Percentiles rank a stretch among this genome's conserved stretches.
phyloP scores from a whole-genome alignment of 2,329 filamentous ascomycete species.

The Dryadomyces quercivorus region DNA sequence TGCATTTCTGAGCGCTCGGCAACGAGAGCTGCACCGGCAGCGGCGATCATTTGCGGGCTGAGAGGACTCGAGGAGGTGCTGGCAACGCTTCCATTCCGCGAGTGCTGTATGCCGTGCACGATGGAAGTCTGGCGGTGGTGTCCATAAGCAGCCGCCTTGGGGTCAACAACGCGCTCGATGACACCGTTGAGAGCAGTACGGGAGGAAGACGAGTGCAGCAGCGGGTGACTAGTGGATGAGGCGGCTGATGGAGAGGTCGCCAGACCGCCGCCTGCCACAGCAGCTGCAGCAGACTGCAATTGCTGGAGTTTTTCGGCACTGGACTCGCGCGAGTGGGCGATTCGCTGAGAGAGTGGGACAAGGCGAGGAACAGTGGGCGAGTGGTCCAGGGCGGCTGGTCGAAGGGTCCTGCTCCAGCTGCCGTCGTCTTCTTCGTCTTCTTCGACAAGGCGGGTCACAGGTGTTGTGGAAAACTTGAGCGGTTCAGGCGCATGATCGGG shows the following conservation, averaged over 20 bases:
- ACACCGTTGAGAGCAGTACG: constrained; percentile 29
- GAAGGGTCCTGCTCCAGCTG: constrained; percentile 39
- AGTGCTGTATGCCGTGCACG: constrained; percentile 91
- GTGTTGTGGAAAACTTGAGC: constrained; percentile 37
- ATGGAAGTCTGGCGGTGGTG: constrained; percentile 96
- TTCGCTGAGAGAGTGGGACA: constrained; percentile 19
- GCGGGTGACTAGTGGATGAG: constrained; percentile 19
- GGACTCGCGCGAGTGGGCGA: constrained; percentile 45
- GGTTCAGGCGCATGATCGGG: constrained; percentile 41
- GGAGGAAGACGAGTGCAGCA: constrained; percentile 26
- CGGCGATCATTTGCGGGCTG: constrained; percentile 74
- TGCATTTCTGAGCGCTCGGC: constrained; percentile 40
- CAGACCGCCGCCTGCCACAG: neutral
- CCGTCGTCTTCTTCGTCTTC: constrained; percentile 40
- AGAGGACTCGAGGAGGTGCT: constrained; percentile 74
- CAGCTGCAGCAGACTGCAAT: constrained; percentile 3
- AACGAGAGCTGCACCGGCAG: constrained; percentile 44
- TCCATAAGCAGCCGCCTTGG: constrained; percentile 51
- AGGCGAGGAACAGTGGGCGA: constrained; percentile 11
- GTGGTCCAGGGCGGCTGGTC: constrained; percentile 29
- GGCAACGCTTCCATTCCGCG: constrained; percentile 74
- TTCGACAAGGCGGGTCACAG: constrained; percentile 39
- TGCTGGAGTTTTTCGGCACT: constrained; percentile 40
- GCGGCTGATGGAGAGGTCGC: constrained; percentile 18
- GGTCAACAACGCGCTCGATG: constrained; percentile 42